Evolutionary conservation across 495 filamentous ascomycete genomes (phyloP), one percentile per base, ranked within the genome.

Genomic region (Neurospora sp.): DNA sequence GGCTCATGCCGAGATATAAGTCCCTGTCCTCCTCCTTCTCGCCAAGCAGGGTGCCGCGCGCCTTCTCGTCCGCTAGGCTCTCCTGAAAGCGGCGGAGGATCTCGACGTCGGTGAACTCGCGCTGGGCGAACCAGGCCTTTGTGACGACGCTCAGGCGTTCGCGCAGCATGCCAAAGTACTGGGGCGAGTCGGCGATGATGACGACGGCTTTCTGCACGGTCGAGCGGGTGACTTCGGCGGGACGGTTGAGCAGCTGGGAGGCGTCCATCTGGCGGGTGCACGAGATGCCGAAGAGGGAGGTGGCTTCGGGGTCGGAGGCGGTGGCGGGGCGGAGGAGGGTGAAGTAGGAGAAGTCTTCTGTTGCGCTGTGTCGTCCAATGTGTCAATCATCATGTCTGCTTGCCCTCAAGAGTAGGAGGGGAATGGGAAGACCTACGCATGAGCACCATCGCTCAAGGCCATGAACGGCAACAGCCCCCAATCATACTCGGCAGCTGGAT

Each of bases 121-220:
- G 91, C 86, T 99, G 96, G 70, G 91, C 91, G 85, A 99, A 99
- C 96, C 96, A 99, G 46, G 96, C 96, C 77, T 88, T 90, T 37
- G 96, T 97, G 31, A 99, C 95, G 69, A 96, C 90, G 41, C 91
- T 91, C 69, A 98, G 82, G 79, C 93, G 91, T 83, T 97, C 93
- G 79, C 93, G 88, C 77, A 94, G 83, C 83, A 92, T 88, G 41
- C 92, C 91, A 76, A 94, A 91, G 79, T 89, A 88, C 77, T 92
- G 91, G 12, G 96, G 96, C 74, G 88, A 93, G 82, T 97, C 94
- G 69, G 94, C 93, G 76, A 98, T 93, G 69, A 97, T 95, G 72
- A 98, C 95, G n/a, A 99, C 94, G 9, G 96, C 96, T 83, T 99
- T 99, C 80, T 99, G 96, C 39, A 99, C 96, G 4, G 96, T 98